Evolutionary conservation across 202 grass and related monocot species (phyloP).

Genomic region (Cymbopogon flexuosus): DNA sequence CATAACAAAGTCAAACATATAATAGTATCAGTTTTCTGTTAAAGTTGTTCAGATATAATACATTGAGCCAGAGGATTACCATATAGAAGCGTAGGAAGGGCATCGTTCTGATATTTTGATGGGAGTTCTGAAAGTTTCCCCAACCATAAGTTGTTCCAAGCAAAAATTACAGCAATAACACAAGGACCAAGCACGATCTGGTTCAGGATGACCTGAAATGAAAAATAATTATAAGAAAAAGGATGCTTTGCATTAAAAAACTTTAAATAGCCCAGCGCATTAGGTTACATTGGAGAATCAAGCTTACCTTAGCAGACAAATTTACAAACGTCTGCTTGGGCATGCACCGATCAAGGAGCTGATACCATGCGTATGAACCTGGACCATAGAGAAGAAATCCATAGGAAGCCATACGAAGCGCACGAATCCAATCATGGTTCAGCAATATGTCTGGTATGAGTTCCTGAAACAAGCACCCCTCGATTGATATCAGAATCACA

Average conservation of each 20-base stretch:
- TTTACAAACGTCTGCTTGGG: constrained; percentile 61
- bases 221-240: constrained; percentile 26
- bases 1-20: constrained; percentile 7
- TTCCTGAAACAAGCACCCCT: constrained; percentile 40
- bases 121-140: constrained; percentile 80
- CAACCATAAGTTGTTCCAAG: constrained; percentile 93
- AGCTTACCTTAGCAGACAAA: constrained; percentile 69
- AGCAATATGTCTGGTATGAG: constrained; percentile 44
- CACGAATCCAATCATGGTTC: constrained; percentile 76
- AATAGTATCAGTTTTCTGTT: constrained; percentile 11
- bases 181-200: constrained; percentile 92
- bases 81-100: constrained; percentile 83
- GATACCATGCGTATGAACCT: constrained; percentile 73
- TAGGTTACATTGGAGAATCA: neutral
- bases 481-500: constrained; percentile 2
- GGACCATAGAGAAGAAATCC: constrained; percentile 93
- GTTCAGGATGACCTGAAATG: constrained; percentile 81
- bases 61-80: constrained; percentile 44
- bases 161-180: constrained; percentile 92
- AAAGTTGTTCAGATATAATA: neutral
- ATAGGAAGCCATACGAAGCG: constrained; percentile 72
- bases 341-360: constrained; percentile 77
- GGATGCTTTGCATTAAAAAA: neutral
- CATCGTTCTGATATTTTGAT: constrained; percentile 82
- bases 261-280: neutral